These are phyloP conservation scores for Paracoccidioides lutzii DNA, from an alignment of 2,329 filamentous ascomycete species.

Conservation along the genomic window DNA sequence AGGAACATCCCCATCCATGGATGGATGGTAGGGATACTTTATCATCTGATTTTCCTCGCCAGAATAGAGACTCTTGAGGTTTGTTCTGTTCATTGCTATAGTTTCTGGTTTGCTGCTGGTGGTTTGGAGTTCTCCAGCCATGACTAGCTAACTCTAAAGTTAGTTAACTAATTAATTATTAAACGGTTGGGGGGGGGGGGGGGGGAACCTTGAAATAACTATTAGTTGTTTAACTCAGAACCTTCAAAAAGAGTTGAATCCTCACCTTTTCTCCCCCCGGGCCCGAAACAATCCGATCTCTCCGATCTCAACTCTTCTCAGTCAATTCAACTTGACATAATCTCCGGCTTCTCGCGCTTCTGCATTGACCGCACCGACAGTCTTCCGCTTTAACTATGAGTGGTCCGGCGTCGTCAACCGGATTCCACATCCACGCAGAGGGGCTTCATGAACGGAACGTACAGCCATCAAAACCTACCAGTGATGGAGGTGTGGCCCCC, in stretches of 20 bases:
- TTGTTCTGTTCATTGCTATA: no score
- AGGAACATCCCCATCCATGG: no score
- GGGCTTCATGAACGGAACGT: slow-evolving; percentile 38
- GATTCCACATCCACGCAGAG: slow-evolving; percentile 22
- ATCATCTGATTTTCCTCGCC: neutral
- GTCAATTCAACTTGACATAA: slow-evolving; percentile 12
- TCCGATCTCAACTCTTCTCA: neutral
- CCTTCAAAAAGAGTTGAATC: neutral
- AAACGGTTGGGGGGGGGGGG: no score
- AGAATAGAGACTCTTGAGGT: no score
- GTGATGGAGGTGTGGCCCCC: slow-evolving; percentile 36
- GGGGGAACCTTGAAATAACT: neutral
- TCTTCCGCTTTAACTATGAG: slow-evolving; percentile 20
- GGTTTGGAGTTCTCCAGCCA: no score
- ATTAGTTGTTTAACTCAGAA: neutral
- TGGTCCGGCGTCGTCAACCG: slow-evolving; percentile 22
- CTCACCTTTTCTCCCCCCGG: neutral
- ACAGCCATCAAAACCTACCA: slow-evolving; percentile 18
- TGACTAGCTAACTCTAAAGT: no score
- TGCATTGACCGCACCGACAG: neutral
- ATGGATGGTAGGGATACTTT: neutral
- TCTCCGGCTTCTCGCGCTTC: neutral
- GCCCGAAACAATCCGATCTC: neutral
- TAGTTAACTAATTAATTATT: no score
- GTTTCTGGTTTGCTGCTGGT: neutral